phyloP scores from a whole-genome alignment of 768 basidiomycete genomes.

The Leccinum obscurum region DNA sequence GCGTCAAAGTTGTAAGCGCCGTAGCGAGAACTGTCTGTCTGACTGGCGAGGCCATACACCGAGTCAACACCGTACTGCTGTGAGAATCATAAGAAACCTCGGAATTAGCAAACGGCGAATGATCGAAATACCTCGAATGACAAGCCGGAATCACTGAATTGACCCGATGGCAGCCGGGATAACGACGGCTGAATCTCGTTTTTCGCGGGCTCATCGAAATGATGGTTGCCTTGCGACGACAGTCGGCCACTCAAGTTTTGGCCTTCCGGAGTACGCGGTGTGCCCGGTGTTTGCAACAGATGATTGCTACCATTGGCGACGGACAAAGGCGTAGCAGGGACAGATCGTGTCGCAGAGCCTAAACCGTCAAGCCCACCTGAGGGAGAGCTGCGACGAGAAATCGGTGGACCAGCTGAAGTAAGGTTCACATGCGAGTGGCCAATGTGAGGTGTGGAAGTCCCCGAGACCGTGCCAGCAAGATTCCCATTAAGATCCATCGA shows the following conservation, averaged over 20 bases:
- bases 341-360: constrained; percentile 68
- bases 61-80: constrained; percentile 62
- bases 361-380: constrained; percentile 62
- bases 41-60: constrained; percentile 45
- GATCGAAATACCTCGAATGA: constrained; percentile 52
- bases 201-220: constrained; percentile 50
- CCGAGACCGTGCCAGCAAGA: constrained; percentile 49
- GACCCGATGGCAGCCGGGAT: constrained; percentile 60
- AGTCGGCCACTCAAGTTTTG: constrained; percentile 66
- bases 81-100: constrained; percentile 13
- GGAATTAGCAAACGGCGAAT: not conserved
- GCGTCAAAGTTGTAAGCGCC: constrained; percentile 59
- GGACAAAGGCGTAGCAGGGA: constrained; percentile 75
- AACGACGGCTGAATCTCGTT: constrained; percentile 70
- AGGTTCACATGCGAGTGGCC: constrained; percentile 55
- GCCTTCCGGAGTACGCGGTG: constrained; percentile 60
- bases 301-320: constrained; percentile 50
- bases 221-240: constrained; percentile 44
- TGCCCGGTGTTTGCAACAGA: constrained; percentile 63
- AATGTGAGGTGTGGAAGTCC: constrained; percentile 62
- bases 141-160: constrained; percentile 56
- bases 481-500: constrained; percentile 52
- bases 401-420: constrained; percentile 36
- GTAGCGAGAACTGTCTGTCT: constrained; percentile 54
- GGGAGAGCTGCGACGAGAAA: constrained; percentile 76